Evolutionary conservation across 2,329 filamentous ascomycete species (phyloP), one percentile per base, ranked within the genome.

Genomic region (Ceratocystis smalleyi): DNA sequence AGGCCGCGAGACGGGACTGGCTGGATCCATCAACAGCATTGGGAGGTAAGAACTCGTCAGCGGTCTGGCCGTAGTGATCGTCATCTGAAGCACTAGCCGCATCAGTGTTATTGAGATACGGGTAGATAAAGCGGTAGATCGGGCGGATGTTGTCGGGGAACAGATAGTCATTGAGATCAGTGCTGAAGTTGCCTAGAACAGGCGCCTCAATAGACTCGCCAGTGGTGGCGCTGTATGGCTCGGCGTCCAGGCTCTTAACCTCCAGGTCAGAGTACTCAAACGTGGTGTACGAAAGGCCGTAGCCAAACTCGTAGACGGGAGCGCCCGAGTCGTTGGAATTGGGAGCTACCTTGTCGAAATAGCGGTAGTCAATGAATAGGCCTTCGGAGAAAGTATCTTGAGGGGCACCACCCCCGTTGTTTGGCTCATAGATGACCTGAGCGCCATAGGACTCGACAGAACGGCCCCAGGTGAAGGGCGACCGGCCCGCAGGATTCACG

Each of bases 351-450:
- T 79, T 78, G 75, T 95, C 89, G 62, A 94, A 89, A 68, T 85
- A 89, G 22, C 88, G 80, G 75, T 94, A 94, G 3, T 94, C 89
- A 71, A 95, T 91, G 73, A 91, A 89, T 62, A 87, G 78, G 17
- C 89, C 89, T 74, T 94, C 89, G 5, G 78, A 77, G 71, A 90
- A 95, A 70, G 89, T 81, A 47, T 84, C 76, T 70, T 94, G 89
- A 3, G 88, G 88, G 12, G 84, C 81, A 35, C 71, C 77, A 12
- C 77, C 72, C 60, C 84, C 86, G 66, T 88, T 87, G 75, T 88
- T 91, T 35, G 86, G 82, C 70, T 82, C 72, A 73, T 86, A 86
- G 60, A 84, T 73, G n/a, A 91, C 72, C 60, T 87, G 80, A 6
- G 81, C 80, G 45, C 85, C 86, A 70, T 91, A 94, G 69, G 86